Conservation (phyloP, 208 protist genomes). For the Herpetomonas samuelpessoai region DNA sequence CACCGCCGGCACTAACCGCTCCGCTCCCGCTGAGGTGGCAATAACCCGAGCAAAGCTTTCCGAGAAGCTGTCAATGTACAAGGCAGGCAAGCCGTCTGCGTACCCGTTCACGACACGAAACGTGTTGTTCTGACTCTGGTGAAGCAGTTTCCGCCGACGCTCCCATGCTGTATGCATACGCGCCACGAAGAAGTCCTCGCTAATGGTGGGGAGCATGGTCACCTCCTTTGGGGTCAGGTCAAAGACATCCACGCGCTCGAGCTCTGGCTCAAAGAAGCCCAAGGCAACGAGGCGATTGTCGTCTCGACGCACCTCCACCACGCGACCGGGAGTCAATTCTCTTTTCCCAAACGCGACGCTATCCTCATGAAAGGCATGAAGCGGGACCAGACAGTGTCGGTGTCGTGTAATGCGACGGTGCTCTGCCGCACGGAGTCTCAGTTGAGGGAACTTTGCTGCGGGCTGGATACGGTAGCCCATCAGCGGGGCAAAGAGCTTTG, state of each 20-base stretch:
- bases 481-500: slow-evolving; percentile 64
- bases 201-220: slow-evolving; percentile 58
- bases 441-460: slow-evolving; percentile 75
- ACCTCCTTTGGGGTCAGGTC: slow-evolving; percentile 44
- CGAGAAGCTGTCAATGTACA: slow-evolving; percentile 85
- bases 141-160: slow-evolving; percentile 45
- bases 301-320: slow-evolving; percentile 68
- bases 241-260: slow-evolving; percentile 71
- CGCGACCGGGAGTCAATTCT: slow-evolving; percentile 48
- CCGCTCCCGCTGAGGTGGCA: slow-evolving; percentile 61
- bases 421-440: slow-evolving; percentile 44
- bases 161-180: slow-evolving; percentile 60
- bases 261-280: slow-evolving; percentile 77
- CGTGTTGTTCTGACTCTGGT: slow-evolving; percentile 50
- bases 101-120: slow-evolving; percentile 78
- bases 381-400: slow-evolving; percentile 41
- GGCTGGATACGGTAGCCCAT: slow-evolving; percentile 44
- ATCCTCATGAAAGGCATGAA: slow-evolving; percentile 46
- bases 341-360: slow-evolving; percentile 52
- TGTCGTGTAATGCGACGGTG: slow-evolving; percentile 44
- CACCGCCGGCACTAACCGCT: slow-evolving; percentile 71
- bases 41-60: slow-evolving; percentile 71
- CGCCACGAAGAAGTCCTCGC: slow-evolving; percentile 78
- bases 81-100: slow-evolving; percentile 67
- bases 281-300: slow-evolving; percentile 59